Conservation (phyloP, 768 basidiomycete species). For the Chlorophyllum brunneum region DNA sequence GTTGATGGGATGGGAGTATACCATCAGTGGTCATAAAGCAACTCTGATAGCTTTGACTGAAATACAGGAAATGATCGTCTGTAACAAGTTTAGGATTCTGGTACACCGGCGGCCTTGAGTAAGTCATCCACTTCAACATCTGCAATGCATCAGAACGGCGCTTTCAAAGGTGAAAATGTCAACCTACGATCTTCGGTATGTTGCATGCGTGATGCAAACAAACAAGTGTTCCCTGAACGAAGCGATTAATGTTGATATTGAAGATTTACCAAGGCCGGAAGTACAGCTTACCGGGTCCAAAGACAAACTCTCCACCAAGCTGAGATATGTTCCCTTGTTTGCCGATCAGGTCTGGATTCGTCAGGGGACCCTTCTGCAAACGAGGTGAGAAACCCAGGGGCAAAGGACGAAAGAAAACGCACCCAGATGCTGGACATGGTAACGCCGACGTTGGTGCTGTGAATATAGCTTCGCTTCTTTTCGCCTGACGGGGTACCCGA, state of each 20-base stretch:
- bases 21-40: too few species aligned
- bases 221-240: constrained; percentile 39
- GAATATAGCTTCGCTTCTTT: constrained; percentile 44
- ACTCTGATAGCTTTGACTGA: too few species aligned
- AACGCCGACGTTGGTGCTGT: constrained; percentile 18
- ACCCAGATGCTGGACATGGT: constrained; percentile 47
- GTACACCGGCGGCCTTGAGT: too few species aligned
- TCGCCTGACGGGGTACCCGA: constrained; percentile 40
- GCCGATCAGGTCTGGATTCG: constrained; percentile 43
- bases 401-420: constrained; percentile 4
- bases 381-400: neutral
- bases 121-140: too few species aligned
- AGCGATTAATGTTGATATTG: neutral
- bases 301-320: constrained; percentile 60
- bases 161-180: too few species aligned
- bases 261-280: neutral
- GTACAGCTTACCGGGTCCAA: constrained; percentile 47
- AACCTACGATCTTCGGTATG: constrained; percentile 58
- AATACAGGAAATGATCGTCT: too few species aligned
- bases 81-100: too few species aligned
- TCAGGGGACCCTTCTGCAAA: constrained; percentile 33
- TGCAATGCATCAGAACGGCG: too few species aligned
- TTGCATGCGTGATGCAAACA: constrained; percentile 54
- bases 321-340: constrained; percentile 63
- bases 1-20: too few species aligned